Conservation (phyloP, 345 rosid species). For the rapeseed (Brassica napus) region Da-Ae NC_063440.1:21461501-21462000, state of each 20-base stretch:
- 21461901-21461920: neutral
- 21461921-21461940: neutral
- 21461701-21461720: neutral
- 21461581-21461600: no score
- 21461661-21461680: neutral
- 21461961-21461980: neutral
- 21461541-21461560: no score
- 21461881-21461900: neutral
- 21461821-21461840: neutral
- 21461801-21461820: neutral
- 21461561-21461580: no score
- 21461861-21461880: neutral
- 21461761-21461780: constrained; percentile 1
- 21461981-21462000: neutral
- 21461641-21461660: no score
- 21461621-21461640: no score
- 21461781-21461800: neutral
- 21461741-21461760: neutral
- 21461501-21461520: no score
- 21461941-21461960: neutral
- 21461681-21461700: neutral
- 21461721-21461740: neutral
- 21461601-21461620: no score
- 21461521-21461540: no score
- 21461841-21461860: constrained; percentile 2